Evolutionary conservation across 192 early-diverging fungal species (phyloP).

Genomic region (Rhizophagus prolifer): DNA sequence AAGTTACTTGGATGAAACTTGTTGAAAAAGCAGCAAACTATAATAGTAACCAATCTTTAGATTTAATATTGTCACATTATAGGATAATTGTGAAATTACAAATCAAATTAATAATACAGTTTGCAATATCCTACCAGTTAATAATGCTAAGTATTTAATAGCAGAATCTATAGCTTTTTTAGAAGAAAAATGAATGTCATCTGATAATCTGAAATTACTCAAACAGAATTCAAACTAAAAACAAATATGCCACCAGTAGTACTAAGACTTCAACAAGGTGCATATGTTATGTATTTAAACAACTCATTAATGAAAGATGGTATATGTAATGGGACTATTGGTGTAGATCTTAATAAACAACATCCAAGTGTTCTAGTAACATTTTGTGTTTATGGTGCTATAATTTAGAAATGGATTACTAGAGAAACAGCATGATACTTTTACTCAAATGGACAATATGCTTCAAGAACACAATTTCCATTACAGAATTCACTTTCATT

Average conservation of each 20-base stretch:
- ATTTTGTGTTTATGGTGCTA: neutral
- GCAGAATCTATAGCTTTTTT: too few species aligned
- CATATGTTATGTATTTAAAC: neutral
- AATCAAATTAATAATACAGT: too few species aligned
- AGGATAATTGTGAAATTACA: too few species aligned
- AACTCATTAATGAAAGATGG: neutral
- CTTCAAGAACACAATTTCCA: neutral
- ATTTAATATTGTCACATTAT: too few species aligned
- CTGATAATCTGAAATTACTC: too few species aligned
- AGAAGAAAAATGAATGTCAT: too few species aligned
- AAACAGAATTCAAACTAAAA: neutral
- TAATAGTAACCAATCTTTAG: too few species aligned
- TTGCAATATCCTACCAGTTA: too few species aligned
- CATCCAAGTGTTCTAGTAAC: neutral
- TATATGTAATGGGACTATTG: neutral
- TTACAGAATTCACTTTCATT: neutral
- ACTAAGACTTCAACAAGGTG: neutral
- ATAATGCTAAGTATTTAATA: too few species aligned
- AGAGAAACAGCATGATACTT: neutral
- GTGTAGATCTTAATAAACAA: neutral
- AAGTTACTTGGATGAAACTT: too few species aligned
- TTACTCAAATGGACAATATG: neutral
- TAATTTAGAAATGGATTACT: neutral
- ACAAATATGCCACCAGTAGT: neutral
- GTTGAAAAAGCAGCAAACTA: too few species aligned